Evolutionary conservation across 1,284 basidiomycete species (phyloP).

Genomic region (Microbotryum silenes-acaulis): DNA sequence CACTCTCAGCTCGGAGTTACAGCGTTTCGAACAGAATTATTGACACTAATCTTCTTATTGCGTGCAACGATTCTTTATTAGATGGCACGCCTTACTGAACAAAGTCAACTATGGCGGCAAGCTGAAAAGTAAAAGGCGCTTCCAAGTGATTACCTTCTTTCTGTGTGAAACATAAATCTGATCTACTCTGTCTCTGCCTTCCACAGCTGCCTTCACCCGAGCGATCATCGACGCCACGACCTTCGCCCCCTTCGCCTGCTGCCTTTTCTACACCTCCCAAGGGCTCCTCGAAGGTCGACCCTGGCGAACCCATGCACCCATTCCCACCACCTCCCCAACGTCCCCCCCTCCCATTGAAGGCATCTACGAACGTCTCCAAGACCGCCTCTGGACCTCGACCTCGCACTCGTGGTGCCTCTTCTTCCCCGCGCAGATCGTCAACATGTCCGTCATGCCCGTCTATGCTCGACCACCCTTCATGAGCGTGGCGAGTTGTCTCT

Average conservation of each 20-base stretch:
- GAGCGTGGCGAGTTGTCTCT: conserved; percentile 34
- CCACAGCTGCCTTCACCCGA: conserved; percentile 31
- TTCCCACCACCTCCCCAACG: background rate
- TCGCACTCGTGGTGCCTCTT: conserved; percentile 31
- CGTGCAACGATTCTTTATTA: conserved; percentile 1
- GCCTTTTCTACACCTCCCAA: conserved; percentile 33
- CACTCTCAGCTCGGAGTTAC: background rate
- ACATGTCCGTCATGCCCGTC: conserved; percentile 33
- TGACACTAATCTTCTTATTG: too few relatives aligned
- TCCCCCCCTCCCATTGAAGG: conserved; percentile 1
- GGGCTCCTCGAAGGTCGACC: conserved; percentile 33
- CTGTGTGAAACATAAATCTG: background rate
- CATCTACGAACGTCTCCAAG: conserved; percentile 18
- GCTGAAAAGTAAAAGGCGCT: conserved; percentile 23
- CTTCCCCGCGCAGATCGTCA: conserved; percentile 32
- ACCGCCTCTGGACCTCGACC: conserved; percentile 20
- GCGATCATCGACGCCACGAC: conserved; percentile 30
- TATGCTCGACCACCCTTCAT: conserved; percentile 33
- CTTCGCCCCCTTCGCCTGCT: conserved; percentile 35
- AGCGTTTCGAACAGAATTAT: too few relatives aligned
- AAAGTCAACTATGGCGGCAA: conserved; percentile 15
- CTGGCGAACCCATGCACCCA: conserved; percentile 4
- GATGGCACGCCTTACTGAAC: conserved; percentile 17
- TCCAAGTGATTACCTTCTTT: background rate
- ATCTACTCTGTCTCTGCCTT: background rate